Percentiles rank a stretch among this genome's conserved stretches.
Conservation (phyloP, 202 grass and related monocot species). For the Carex sylvatica region DNA sequence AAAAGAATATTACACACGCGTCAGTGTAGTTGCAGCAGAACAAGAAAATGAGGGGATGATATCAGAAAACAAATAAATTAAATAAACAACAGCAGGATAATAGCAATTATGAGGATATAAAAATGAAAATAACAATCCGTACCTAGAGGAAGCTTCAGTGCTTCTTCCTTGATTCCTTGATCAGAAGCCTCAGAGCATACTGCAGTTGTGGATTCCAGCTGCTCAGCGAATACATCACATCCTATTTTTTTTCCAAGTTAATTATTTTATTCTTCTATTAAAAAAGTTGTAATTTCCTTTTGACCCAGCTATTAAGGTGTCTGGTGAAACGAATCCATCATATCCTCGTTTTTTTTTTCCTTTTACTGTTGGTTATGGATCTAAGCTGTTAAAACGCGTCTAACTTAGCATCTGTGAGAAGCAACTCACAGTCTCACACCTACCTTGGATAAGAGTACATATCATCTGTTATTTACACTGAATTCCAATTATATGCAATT, state of each 20-base stretch:
- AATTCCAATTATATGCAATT: constrained; percentile 7
- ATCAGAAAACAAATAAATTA: background rate
- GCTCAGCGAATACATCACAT: background rate
- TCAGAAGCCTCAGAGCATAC: background rate
- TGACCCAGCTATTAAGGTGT: constrained; percentile 19
- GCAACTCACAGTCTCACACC: background rate
- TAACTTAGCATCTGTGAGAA: constrained; percentile 23
- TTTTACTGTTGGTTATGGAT: constrained; percentile 21
- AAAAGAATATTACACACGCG: background rate
- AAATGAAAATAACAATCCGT: background rate
- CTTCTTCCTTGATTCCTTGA: constrained; percentile 13
- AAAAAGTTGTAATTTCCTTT: constrained; percentile 10
- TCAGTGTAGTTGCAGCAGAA: background rate
- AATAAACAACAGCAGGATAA: background rate
- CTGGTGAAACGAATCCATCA: constrained; percentile 25
- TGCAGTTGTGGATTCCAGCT: constrained; percentile 22
- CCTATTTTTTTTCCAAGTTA: constrained; percentile 9
- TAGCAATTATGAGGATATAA: background rate
- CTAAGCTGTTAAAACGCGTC: constrained; percentile 84
- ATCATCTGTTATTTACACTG: background rate
- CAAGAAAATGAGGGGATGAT: background rate
- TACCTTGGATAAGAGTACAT: background rate
- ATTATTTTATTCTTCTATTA: background rate
- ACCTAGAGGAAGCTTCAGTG: background rate
- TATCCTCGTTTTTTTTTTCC: background rate